Evolutionary conservation across 2,329 filamentous ascomycete species (phyloP), one percentile per base, ranked within the genome.

Genomic region (Diplodia mutila): DNA sequence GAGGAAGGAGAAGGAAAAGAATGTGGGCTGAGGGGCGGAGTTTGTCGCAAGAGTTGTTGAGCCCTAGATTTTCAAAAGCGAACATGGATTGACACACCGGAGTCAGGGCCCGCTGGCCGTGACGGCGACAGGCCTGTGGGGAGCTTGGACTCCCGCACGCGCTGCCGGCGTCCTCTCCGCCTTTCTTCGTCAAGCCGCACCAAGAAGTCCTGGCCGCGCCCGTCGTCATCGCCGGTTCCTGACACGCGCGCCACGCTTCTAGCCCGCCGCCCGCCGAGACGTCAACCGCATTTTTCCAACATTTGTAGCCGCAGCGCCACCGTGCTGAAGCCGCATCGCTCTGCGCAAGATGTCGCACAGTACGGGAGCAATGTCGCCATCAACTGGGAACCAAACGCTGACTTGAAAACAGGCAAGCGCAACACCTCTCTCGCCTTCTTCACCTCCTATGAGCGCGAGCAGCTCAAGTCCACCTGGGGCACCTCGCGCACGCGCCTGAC

Each of bases 371-470:
- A 51, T 54, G 21, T 14, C 6, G 11, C 21, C 66, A 8, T 42
- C 12, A 2, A 7, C 16, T 25, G 27, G 14, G 8, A 18, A 61
- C 25, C 21, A 53, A 29, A 34, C 16, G n/a, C 64, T 67, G 34
- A 67, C 46, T 27, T 3, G 11, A 8, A n/a, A 46, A 61, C 39
- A 70, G 70, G 78, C 73, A 97, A 97, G 83, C 89, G 93, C 73
- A 97, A 97, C 81, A 97, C 93, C 53, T 94, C 92, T 53, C 89
- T 94, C 53, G 90, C 93, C 51, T 93, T 97, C 80, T 98, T 98
- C 84, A 98, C 95, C 39, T 90, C 93, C 27, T 89, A 97, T 81
- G 95, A 98, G 82, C 90, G 95, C 72, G 86, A 87, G 63, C 87
- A 94, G 61, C 90, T 97, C 69, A 92, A 93, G 75, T 86, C 87